Evolutionary conservation across 2,329 filamentous ascomycete genomes (phyloP).

Genomic region (Botrytis tulipae): DNA sequence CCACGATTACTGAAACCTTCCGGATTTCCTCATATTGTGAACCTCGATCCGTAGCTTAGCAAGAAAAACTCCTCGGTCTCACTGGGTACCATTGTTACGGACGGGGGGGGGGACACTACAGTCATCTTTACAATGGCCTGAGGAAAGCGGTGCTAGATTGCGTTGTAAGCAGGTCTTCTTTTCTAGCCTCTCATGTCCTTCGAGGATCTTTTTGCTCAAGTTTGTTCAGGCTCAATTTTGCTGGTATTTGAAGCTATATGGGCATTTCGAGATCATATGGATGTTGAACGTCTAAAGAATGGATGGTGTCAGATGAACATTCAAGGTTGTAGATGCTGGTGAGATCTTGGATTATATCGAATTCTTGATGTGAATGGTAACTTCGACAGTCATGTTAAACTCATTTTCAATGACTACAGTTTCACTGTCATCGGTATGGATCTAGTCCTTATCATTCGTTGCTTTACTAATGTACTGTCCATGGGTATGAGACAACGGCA

Average conservation of each 20-base stretch:
- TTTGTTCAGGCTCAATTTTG: neutral
- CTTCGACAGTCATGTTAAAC: slow-evolving; percentile 44
- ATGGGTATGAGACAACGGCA: slow-evolving; percentile 54
- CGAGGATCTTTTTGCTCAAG: neutral
- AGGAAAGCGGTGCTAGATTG: slow-evolving; percentile 40
- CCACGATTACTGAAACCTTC: neutral
- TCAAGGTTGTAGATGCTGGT: slow-evolving; percentile 39
- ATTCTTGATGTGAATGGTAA: slow-evolving; percentile 46
- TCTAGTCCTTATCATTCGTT: slow-evolving; percentile 33
- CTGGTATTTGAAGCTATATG: neutral
- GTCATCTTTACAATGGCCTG: slow-evolving; percentile 36
- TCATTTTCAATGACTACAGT: slow-evolving; percentile 49
- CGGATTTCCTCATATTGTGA: neutral
- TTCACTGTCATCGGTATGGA: slow-evolving; percentile 64
- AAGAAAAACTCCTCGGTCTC: neutral
- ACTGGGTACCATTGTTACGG: slow-evolving; percentile 29
- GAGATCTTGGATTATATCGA: slow-evolving; percentile 41
- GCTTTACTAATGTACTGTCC: slow-evolving; percentile 33
- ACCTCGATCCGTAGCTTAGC: neutral
- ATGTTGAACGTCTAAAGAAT: neutral
- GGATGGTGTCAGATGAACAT: neutral
- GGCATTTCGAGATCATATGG: neutral
- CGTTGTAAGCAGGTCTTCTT: slow-evolving; percentile 38
- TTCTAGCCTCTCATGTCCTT: neutral
- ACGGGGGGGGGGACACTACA: slow-evolving; percentile 41